Evolutionary conservation across 495 filamentous ascomycete species (phyloP).

Genomic region (Penicillium paradoxum): DNA sequence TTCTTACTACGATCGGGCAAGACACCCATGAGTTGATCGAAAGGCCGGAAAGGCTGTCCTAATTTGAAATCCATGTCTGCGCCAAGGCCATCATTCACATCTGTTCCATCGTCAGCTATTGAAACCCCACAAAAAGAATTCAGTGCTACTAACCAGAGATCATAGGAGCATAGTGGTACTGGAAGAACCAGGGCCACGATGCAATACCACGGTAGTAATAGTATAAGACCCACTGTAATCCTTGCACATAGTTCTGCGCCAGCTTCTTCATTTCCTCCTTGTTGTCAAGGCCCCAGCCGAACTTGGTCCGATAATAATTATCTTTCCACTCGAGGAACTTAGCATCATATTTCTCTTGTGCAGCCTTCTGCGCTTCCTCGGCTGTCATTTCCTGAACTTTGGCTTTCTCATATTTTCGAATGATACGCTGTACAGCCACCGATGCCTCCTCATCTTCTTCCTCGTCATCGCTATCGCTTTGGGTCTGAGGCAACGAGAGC

Average conservation of each 20-base stretch:
- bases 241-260: constrained; percentile 95
- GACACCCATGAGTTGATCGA: constrained; percentile 97
- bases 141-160: constrained; percentile 61
- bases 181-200: constrained; percentile 98
- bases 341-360: constrained; percentile 76
- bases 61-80: constrained; percentile 89
- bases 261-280: constrained; percentile 76
- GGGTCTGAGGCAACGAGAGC: constrained; percentile 55
- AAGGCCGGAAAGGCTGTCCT: constrained; percentile 90
- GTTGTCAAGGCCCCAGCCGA: constrained; percentile 82
- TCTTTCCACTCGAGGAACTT: constrained; percentile 91
- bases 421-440: constrained; percentile 73
- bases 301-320: constrained; percentile 85
- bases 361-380: constrained; percentile 68
- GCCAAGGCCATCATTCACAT: constrained; percentile 78
- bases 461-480: constrained; percentile 53
- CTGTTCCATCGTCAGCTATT: constrained; percentile 34
- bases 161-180: constrained; percentile 96
- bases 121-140: background rate
- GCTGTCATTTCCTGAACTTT: constrained; percentile 74
- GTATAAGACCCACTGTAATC: constrained; percentile 95
- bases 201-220: constrained; percentile 98
- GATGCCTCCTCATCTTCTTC: constrained; percentile 84
- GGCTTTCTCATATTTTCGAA: constrained; percentile 86
- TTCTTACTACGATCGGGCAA: constrained; percentile 94